Conservation (phyloP, 768 basidiomycete species). For the Tremella yokohamensis region DNA sequence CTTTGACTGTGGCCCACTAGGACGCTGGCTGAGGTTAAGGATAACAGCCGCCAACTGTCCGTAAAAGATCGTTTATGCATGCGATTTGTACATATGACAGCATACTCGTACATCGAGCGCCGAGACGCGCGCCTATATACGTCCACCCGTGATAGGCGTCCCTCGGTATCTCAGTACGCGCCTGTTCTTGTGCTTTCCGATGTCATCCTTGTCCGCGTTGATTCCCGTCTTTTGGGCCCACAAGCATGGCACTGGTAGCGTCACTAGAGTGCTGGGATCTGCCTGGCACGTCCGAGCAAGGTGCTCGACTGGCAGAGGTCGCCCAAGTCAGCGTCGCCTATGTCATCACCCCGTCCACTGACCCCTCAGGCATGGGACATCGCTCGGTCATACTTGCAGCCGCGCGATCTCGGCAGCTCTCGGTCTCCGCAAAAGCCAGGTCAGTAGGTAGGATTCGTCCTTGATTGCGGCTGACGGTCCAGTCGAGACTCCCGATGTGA, state of each 20-base stretch:
- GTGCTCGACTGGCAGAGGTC: constrained; percentile 30
- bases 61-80: no score
- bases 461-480: neutral
- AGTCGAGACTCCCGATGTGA: constrained; percentile 36
- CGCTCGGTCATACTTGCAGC: constrained; percentile 22
- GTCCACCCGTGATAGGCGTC: no score
- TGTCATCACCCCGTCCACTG: neutral
- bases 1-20: no score
- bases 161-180: no score
- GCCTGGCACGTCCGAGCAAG: constrained; percentile 32
- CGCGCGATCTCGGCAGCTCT: constrained; percentile 22
- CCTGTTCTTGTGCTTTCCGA: no score
- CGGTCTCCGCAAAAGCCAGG: constrained; percentile 21
- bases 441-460: constrained; percentile 14
- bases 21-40: no score
- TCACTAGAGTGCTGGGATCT: constrained; percentile 29
- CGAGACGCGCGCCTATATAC: no score
- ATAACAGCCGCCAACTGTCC: no score
- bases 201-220: no score
- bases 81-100: no score
- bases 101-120: no score
- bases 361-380: constrained; percentile 21
- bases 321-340: neutral
- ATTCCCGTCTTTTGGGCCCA: no score
- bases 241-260: constrained; percentile 33